Base-by-base conservation (phyloP, 192 early-diverging fungal genomes). In the Podila horticola region DNA sequence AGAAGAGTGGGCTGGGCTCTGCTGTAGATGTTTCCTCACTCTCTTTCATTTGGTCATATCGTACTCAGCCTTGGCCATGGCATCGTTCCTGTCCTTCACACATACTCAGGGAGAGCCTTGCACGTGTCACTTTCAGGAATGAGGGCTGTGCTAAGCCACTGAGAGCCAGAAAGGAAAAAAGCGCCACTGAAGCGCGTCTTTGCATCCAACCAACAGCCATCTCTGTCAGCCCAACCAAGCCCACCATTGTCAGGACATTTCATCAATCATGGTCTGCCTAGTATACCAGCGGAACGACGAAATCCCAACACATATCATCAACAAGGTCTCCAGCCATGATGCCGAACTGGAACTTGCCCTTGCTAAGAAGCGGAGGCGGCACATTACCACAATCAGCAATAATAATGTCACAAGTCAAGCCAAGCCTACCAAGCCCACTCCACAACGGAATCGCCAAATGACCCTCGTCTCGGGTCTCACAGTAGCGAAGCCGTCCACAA, bases 231-330 rank as follows among this genome's bases (percentile, higher is more conserved):
- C 52, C 52, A 55, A 11, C 50, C 17, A 52, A 52, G 0, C 5
- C n/a, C 5, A 55, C n/a, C 24, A 26, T 26, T 17, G 20, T 13
- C 30, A 31, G 4, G 49, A 48, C 30, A 66, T 28, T 20, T 45
- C 41, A 48, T n/a, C 19, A 48, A 41, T 20, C 11, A 79, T 79
- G 76, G 62, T 64, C 38, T 31, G 15, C 30, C 15, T 81, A 22
- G 9, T 67, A 15, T 81, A 81, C 60, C 77, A 81, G 24, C 65
- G 61, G 4, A 71, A 84, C 29, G 84, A 89, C 41, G 87, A 84
- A 67, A 87, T 86, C 34, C 73, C 83, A 12, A 62, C 74, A 12
- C 85, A 86, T 62, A 84, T 89, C 71, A 70, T 66, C 36, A 81
- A 69, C 31, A 58, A 22, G 5, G 79, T 89, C 5, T 45, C 66